phyloP scores from a whole-genome alignment of 345 rosid genomes.

The Kernera saxatilis region DNA sequence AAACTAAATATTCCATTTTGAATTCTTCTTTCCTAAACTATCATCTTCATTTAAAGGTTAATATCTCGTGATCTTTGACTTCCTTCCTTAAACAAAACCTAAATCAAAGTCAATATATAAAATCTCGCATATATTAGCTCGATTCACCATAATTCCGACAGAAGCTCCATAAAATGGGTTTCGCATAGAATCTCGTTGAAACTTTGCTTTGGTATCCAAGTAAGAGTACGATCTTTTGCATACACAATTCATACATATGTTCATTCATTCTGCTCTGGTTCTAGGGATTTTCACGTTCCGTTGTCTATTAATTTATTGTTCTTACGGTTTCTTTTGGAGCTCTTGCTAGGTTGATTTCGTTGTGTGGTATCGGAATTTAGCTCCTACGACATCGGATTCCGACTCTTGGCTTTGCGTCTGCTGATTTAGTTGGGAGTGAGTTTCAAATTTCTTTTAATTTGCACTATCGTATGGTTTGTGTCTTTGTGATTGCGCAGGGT shows the following conservation, averaged over 20 bases:
- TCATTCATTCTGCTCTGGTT: neutral
- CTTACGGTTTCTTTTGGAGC: neutral
- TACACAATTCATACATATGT: neutral
- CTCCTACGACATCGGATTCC: neutral
- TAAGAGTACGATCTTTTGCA: slow-evolving; percentile 12
- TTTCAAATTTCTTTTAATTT: neutral
- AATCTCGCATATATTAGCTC: slow-evolving; percentile 7
- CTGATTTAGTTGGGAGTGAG: neutral
- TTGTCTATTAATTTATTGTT: neutral
- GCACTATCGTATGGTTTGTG: neutral
- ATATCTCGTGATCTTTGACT: slow-evolving; percentile 22
- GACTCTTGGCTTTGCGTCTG: neutral
- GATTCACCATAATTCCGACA: slow-evolving; percentile 1
- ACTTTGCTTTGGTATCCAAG: slow-evolving; percentile 5
- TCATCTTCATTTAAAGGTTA: slow-evolving; percentile 6
- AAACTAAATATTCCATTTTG: slow-evolving; percentile 18
- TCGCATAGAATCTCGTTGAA: neutral
- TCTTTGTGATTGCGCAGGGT: neutral
- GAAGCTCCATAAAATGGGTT: neutral
- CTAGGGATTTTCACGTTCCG: neutral
- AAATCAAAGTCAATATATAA: slow-evolving; percentile 16
- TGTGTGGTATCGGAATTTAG: neutral
- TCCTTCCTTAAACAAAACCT: slow-evolving; percentile 15
- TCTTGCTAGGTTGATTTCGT: neutral
- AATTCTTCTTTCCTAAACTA: slow-evolving; percentile 11